Evolutionary conservation across 1,139 yeast genomes (phyloP), one percentile per base, ranked within the genome.

Genomic region (Eremothecium cymbalariae): DNA sequence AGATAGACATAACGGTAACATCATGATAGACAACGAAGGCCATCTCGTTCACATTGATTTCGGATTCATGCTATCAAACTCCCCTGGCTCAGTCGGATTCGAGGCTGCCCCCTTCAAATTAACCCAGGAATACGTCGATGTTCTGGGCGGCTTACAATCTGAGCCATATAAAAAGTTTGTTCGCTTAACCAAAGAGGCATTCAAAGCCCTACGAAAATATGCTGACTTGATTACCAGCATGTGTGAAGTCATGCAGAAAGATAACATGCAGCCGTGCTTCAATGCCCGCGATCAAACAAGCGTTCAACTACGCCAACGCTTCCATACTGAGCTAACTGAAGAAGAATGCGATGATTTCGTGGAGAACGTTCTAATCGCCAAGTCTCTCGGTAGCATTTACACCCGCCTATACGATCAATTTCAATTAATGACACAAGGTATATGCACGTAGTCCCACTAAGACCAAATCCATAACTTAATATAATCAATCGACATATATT

Each of bases 31-130:
- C 54, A 76, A 78, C 42, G 95, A 88, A 45, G 98, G 98, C 0
- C 97, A 90, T 55, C 80, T 90, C 9, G 78, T 86, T 32, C 98
- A 90, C 56, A 90, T 90, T 47, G 98, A 90, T 61, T 90, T 90
- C 63, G 98, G 98, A 0, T 90, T 86, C 55, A 61, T 90, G 51
- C 64, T 90, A 4, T 84, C 95, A 0, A 90, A 90, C 51, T 80
- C 96, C 0, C 98, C 98, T 0, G 97, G 97, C 2, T 80, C 94
- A 38, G 85, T 90, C 36, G 95, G 96, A 0, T 86, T 90, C 57
- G 98, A 90, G 53, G 94, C 95, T 1, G 95, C 97, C 0, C 96
- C 98, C 1, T 90, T 90, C 66, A 90, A 90, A 53, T 64, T 90
- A 12, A 85, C 97, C 0, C 67, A 68, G 40, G 98, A 90, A 51